A percentile compares a stretch with the other conserved stretches of the same genome.
These are phyloP conservation scores for Colletotrichum orchidophilum DNA, from an alignment of 2,329 filamentous ascomycete genomes.

Conservation along the genomic window DNA sequence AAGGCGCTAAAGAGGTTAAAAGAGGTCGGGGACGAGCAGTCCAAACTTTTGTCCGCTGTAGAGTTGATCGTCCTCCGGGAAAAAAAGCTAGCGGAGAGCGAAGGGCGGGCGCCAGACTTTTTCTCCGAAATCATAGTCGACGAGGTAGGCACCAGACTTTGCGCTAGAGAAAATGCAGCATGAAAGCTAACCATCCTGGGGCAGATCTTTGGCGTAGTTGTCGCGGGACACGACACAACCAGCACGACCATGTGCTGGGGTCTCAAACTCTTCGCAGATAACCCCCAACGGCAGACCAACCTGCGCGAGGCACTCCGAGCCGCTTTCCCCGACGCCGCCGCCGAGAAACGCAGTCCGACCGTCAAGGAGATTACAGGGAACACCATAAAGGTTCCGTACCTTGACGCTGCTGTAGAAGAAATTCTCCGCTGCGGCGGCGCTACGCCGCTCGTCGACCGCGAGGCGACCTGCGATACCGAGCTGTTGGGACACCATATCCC, in stretches of 20 bases:
- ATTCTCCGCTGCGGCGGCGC: constrained; percentile 44
- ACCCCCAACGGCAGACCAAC: constrained; percentile 2
- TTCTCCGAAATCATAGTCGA: constrained; percentile 20
- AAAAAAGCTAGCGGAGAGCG: constrained; percentile 26
- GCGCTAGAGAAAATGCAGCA: background rate
- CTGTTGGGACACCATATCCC: constrained; percentile 46
- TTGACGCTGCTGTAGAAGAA: constrained; percentile 51
- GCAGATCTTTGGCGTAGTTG: constrained; percentile 40
- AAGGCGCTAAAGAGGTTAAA: constrained; percentile 19
- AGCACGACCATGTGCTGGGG: constrained; percentile 42
- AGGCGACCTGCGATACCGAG: constrained; percentile 42
- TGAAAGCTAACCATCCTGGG: background rate
- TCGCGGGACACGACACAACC: constrained; percentile 43
- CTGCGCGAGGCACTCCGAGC: constrained; percentile 12
- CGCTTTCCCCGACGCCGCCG: constrained; percentile 30
- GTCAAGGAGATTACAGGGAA: constrained; percentile 41
- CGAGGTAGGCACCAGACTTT: background rate
- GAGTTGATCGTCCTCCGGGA: constrained; percentile 32
- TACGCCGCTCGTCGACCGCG: constrained; percentile 42
- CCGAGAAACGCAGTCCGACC: constrained; percentile 39
- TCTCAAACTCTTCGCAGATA: constrained; percentile 35
- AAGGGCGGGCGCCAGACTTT: constrained; percentile 27
- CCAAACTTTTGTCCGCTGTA: constrained; percentile 19
- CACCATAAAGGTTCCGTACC: constrained; percentile 40
- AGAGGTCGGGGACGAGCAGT: constrained; percentile 12